Evolutionary conservation across 306 rosid species (phyloP), one percentile per base, ranked within the genome.

Genomic region (Citrullus amarus): DNA sequence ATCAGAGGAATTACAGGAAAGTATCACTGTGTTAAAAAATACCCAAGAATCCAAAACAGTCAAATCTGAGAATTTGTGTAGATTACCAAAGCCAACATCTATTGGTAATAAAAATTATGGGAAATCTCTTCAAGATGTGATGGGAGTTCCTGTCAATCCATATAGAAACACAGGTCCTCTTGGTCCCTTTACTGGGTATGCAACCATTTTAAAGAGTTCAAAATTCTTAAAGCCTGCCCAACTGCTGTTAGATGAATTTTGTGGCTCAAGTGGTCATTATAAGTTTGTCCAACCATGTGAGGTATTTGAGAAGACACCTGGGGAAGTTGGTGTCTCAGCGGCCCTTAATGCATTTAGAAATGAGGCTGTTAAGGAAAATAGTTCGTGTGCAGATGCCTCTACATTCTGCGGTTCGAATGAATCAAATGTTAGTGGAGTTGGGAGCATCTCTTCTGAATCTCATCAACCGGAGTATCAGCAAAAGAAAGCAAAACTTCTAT

Each of bases 181-280:
- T 20, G 99, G 99, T 25, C 99, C 99, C 44, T 95, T 95, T 76
- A 95, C 97, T 4, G 99, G 99, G 9, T 95, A 95, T 76, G 96
- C 99, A 14, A 87, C 93, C 25, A 92, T 95, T 86, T 83, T 95
- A 3, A 95, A 85, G 87, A 88, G 82, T 78, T 95, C 99, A 4
- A 95, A 84, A 79, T 95, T 87, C 83, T 86, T 95, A 81, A 91
- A 86, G 28, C 92, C 91, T 0, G 93, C 97, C 0, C 96, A 95
- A 54, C 87, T 83, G 69, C 62, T 95, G 78, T 80, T 95, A 69
- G 96, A 90, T 41, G 97, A 91, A 22, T 82, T 87, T 38, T 95
- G 88, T 58, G 76, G 82, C 28, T 8, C 67, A 8, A 73, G 75
- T 79, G 82, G 82, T 59, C 74, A 85, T 48, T 48, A 48, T 13